Evolutionary conservation across 441 rosid genomes (phyloP).

Genomic region (Capsella rubella): DNA sequence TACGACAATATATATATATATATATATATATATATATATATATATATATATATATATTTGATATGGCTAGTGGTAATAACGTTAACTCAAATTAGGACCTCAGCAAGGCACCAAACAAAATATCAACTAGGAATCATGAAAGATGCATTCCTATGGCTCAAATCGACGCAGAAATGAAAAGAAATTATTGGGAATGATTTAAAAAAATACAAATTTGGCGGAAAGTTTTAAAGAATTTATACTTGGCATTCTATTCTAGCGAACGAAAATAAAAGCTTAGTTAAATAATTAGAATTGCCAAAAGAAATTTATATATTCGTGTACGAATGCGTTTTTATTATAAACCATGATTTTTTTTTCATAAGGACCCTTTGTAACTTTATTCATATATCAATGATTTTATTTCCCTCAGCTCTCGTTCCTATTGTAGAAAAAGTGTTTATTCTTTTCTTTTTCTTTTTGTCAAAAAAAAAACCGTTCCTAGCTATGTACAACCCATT

Average conservation of each 20-base stretch:
- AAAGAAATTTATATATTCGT: slow-evolving; percentile 27
- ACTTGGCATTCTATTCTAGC: slow-evolving; percentile 32
- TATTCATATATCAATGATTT: neutral
- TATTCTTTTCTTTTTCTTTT: neutral
- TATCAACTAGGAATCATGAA: slow-evolving; percentile 39
- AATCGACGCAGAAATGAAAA: slow-evolving; percentile 29
- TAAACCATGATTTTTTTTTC: neutral
- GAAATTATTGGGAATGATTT: neutral
- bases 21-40: too few species aligned
- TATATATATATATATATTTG: too few species aligned
- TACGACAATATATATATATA: too few species aligned
- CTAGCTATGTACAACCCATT: neutral
- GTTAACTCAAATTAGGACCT: slow-evolving; percentile 26
- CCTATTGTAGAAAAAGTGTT: slow-evolving; percentile 13
- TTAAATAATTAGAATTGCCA: slow-evolving; percentile 27
- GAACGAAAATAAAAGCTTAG: slow-evolving; percentile 36
- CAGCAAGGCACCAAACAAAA: slow-evolving; percentile 19
- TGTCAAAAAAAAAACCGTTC: too few species aligned
- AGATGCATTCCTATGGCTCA: slow-evolving; percentile 39
- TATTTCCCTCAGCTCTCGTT: neutral
- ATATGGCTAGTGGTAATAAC: neutral
- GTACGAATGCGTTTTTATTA: slow-evolving; percentile 27
- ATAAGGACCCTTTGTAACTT: slow-evolving; percentile 4
- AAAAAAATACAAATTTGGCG: slow-evolving; percentile 7
- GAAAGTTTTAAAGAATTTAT: slow-evolving; percentile 40